Base-by-base conservation (phyloP, 371 early-diverging fungal genomes). In the Syncephalastrum contaminatum region DNA sequence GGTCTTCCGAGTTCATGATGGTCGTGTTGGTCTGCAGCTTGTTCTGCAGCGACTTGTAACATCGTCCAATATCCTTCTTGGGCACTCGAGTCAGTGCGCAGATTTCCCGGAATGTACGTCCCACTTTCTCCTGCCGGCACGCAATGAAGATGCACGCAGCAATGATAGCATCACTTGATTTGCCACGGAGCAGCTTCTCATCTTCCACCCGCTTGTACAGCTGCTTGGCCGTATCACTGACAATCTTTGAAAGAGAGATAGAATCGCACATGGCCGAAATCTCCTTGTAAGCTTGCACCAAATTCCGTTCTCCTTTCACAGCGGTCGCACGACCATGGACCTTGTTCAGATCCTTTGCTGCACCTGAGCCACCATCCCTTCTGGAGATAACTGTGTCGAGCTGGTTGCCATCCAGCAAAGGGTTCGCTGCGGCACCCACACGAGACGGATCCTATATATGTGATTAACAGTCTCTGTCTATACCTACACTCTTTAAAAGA, bases 111-210 rank as follows among this genome's bases (percentile, higher is more conserved):
- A 98, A 99, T 0, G 99, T 98, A 58, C 99, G 86, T 1, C 94
- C 88, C 2, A 92, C 97, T 18, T 83, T 82, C 60, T 95, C 92
- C 62, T 95, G 87, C 42, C 96, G 86, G 74, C 99, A 99, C 8
- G 99, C 99, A 57, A 98, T 89, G 59, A 93, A 96, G 61, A 99
- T 93, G 70, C 98, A 98, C 2, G 98, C 97, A 4, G 98, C 99
- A 69, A 96, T 93, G 53, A 98, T 85, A 13, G 91, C 92, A 57
- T 98, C 94, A 43, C 84, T 85, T 21, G 86, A 87, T 75, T 98
- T 98, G 43, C 97, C 95, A 44, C 89, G 85, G 19, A 95, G 68
- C 39, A 95, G 56, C 63, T 96, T 95, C 46, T 94, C 93, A 51
- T 95, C 93, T 60, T 89, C 88, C 4, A 86, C 89, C 27, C 86